phyloP scores from a whole-genome alignment of 2,329 filamentous ascomycete genomes.

The Sordariomycetes sp. region DNA sequence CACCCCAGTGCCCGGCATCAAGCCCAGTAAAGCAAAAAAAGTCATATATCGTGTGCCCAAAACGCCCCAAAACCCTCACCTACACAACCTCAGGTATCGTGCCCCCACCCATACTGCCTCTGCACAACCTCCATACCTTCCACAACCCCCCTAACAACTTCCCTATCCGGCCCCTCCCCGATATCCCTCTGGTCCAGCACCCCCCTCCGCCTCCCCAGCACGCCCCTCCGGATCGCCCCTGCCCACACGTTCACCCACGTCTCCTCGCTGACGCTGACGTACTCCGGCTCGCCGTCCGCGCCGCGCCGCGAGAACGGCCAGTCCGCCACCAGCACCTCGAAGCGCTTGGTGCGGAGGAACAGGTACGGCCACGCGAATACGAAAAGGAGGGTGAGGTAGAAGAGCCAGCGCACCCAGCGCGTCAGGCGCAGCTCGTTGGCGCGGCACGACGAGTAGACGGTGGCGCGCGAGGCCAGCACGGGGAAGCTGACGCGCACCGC shows the following conservation, averaged over 20 bases:
- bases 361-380: conserved; percentile 62
- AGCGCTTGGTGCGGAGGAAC: conserved; percentile 56
- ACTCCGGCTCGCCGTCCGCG: conserved; percentile 22
- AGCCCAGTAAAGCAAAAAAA: too few relatives aligned
- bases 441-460: conserved; percentile 52
- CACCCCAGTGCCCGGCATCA: too few relatives aligned
- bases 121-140: conserved; percentile 41
- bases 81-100: neutral
- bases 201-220: conserved; percentile 44
- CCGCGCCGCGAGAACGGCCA: conserved; percentile 43
- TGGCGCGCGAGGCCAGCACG: conserved; percentile 40
- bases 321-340: conserved; percentile 49
- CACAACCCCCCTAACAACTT: conserved; percentile 35
- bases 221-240: conserved; percentile 46
- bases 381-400: conserved; percentile 57
- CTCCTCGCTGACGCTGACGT: conserved; percentile 42
- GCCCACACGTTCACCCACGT: conserved; percentile 56
- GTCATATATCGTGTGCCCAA: too few relatives aligned
- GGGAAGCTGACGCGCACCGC: conserved; percentile 48
- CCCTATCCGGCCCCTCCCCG: conserved; percentile 26
- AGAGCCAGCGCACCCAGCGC: conserved; percentile 52
- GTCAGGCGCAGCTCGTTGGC: conserved; percentile 57
- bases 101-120: conserved; percentile 43
- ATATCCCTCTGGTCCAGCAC: conserved; percentile 40
- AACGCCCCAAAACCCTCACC: neutral